A percentile compares a stretch with the other conserved stretches of the same genome.
Conservation (phyloP, 441 rosid genomes). For the Eutrema salsugineum region DNA sequence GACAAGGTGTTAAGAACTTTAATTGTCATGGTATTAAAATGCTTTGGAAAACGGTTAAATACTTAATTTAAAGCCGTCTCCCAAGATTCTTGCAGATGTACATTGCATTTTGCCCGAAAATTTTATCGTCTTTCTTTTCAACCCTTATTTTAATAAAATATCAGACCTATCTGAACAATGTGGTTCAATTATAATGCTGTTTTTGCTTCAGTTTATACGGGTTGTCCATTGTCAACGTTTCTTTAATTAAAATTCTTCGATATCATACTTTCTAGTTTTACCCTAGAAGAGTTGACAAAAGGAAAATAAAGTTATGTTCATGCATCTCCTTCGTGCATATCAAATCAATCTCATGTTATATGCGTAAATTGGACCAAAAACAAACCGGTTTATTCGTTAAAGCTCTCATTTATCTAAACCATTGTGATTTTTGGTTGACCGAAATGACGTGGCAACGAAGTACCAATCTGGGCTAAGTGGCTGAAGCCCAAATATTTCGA, state of each 20-base stretch:
- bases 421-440: neutral
- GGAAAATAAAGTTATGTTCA: neutral
- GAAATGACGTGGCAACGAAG: conserved; percentile 1
- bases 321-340: too few species aligned
- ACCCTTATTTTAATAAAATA: neutral
- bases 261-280: neutral
- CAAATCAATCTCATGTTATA: conserved; percentile 4
- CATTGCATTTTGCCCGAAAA: conserved; percentile 28
- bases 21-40: neutral
- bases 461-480: neutral
- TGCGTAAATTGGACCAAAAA: neutral
- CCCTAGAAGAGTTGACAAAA: conserved; percentile 2
- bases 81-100: conserved; percentile 32
- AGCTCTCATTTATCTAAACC: neutral
- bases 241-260: neutral
- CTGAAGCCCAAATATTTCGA: neutral
- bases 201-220: conserved; percentile 17
- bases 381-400: conserved; percentile 10
- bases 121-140: neutral
- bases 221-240: conserved; percentile 21
- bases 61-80: neutral
- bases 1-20: conserved; percentile 5
- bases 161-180: neutral
- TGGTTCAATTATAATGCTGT: conserved; percentile 3
- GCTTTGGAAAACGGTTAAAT: conserved; percentile 21